Evolutionary conservation across 805 yeast genomes (phyloP).

Genomic region (Pichia cabralensis): DNA sequence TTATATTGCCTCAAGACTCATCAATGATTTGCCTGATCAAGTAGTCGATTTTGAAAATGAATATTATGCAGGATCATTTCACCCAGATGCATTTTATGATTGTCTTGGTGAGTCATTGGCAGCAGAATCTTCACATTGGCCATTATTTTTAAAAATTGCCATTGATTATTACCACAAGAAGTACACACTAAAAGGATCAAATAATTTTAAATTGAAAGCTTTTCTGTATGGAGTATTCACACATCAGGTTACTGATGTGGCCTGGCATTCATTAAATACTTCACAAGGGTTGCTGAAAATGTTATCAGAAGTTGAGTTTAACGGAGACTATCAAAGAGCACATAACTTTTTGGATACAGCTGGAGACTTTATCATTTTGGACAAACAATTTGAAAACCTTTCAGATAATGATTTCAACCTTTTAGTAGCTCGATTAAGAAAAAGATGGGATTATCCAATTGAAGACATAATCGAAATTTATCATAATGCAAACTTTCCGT

Average conservation of each 20-base stretch:
- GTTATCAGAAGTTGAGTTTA: constrained; percentile 44
- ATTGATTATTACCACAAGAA: constrained; percentile 30
- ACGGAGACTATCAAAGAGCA: constrained; percentile 37
- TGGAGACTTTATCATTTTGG: constrained; percentile 47
- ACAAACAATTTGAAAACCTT: constrained; percentile 27
- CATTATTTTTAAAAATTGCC: constrained; percentile 44
- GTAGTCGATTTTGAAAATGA: constrained; percentile 21
- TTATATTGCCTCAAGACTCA: constrained; percentile 26
- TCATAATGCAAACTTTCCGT: constrained; percentile 25
- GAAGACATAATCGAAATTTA: constrained; percentile 35
- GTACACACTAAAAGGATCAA: constrained; percentile 15
- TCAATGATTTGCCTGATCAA: constrained; percentile 25
- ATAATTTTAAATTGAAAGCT: constrained; percentile 31
- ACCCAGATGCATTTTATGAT: constrained; percentile 59
- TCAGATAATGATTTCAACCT: constrained; percentile 4
- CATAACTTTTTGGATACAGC: constrained; percentile 51
- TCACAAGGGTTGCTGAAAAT: constrained; percentile 45
- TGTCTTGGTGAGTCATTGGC: constrained; percentile 41
- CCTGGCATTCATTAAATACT: constrained; percentile 57
- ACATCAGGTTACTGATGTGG: constrained; percentile 55
- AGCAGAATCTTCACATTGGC: constrained; percentile 66
- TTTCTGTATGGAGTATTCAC: constrained; percentile 49
- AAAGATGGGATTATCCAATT: constrained; percentile 34
- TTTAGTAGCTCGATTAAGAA: constrained; percentile 17
- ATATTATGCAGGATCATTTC: constrained; percentile 52